Evolutionary conservation across 1,284 basidiomycete species (phyloP), one percentile per base, ranked within the genome.

Genomic region (Malassezia sp.): DNA sequence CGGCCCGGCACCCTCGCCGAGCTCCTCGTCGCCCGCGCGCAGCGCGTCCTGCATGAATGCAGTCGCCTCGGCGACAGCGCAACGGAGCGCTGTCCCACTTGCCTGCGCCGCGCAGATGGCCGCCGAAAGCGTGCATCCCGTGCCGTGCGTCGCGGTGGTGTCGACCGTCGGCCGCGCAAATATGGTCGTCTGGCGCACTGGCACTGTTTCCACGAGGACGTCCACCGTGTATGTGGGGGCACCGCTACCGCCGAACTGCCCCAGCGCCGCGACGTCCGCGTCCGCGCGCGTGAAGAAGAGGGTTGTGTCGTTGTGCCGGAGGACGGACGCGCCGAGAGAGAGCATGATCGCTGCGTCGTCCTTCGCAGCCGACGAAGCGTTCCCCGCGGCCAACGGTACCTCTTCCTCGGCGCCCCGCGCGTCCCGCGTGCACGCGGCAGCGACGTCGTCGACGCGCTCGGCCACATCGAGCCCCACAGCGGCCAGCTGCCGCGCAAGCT

Each of bases 81-180:
- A 76, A 1, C 72, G 64, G 21, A 84, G 79, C 80, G 58, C 66
- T 58, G 61, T 57, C 28, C 80, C 80, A 29, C 74, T 73, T 0
- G 78, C 80, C 11, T 88, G 72, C 18, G 75, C 75, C 40, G 80
- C 81, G 1, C 83, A 81, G 12, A 93, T 76, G 0, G 87, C 85
- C 0, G 88, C 81, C 30, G 82, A 83, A 8, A 95, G 75, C 0
- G 90, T 95, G 68, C 89, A 96, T 1, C 90, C 90, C 0, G 90
- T 95, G 1, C 90, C 90, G 64, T 95, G 90, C 0, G 89, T 67
- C 3, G 59, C 56, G 3, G 24, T 42, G 0, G 61, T 52, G 5
- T 36, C 33, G 3, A 66, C 34, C 12, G 50, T 39, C 3, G 59
- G 57, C 28, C 60, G 59, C 43, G 66, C 37, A 36, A 65, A 64